Conservation (phyloP, 208 protist species). For the Trypanosoma boissoni region DNA sequence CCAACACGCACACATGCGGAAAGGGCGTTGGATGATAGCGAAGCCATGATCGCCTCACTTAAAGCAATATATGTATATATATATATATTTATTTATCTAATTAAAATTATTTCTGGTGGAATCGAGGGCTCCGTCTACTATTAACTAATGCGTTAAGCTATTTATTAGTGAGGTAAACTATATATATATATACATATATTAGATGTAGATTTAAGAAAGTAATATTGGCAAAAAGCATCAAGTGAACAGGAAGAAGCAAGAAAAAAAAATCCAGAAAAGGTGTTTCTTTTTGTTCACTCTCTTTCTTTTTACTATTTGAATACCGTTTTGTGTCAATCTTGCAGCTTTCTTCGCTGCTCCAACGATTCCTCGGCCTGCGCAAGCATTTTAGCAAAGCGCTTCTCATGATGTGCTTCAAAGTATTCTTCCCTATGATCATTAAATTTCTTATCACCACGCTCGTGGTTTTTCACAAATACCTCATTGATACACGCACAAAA, state of each 20-base stretch:
- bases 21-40: slow-evolving; percentile 9
- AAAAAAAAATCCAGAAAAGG: no score
- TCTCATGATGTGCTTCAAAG: slow-evolving; percentile 57
- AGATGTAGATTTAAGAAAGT: no score
- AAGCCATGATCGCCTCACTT: background rate
- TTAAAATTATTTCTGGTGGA: no score
- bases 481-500: slow-evolving; percentile 86
- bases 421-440: slow-evolving; percentile 60
- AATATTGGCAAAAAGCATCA: no score
- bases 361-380: slow-evolving; percentile 56
- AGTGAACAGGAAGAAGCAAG: no score
- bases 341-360: slow-evolving; percentile 58
- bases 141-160: no score
- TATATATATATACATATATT: no score
- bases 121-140: no score
- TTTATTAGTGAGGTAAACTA: no score
- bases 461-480: slow-evolving; percentile 79
- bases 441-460: slow-evolving; percentile 75
- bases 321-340: no score
- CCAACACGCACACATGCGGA: slow-evolving; percentile 46
- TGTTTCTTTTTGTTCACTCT: no score
- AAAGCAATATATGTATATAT: background rate
- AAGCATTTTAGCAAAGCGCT: slow-evolving; percentile 60
- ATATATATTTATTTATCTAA: background rate
- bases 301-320: no score